Base-by-base conservation (phyloP, 768 basidiomycete species). In the Trametes meyenii region DNA sequence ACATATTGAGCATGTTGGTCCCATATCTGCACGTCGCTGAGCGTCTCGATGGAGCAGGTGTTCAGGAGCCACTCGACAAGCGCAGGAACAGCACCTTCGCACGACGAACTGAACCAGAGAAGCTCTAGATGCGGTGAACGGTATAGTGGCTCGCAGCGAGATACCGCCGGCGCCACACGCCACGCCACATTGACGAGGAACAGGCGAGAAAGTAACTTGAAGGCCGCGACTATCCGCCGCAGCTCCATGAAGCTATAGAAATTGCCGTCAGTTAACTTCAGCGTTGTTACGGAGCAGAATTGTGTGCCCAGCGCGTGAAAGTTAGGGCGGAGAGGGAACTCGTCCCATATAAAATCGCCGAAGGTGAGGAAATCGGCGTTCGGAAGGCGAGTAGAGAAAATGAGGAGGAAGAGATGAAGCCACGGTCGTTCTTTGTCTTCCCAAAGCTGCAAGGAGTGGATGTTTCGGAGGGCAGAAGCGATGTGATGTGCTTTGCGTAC, bases 361-460 rank as follows among this genome's bases (percentile, higher is more conserved):
- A 63, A 3, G 2, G 51, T 49, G 23, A 63, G 56, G 23, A 50
- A 53, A 16, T 50, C 38, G 35, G 38, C 23, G 12, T 16, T 29
- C 11, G 36, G 24, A 13, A 63, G 44, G 13, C 26, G 52, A 1
- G 35, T 26, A 2, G 49, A 44, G 14, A 58, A 58, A 1, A 38
- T 38, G 14, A 54, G 29, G 19, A 42, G 62, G 42, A 63, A 53
- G 10, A 63, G 50, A 40, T 63, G 48, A n/a, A 63, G 33, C 56
- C 56, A 63, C 6, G 62, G 62, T 21, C 29, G 51, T 10, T 46
- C 52, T 16, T 49, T 16, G 44, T 62, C 61, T 24, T 62, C 61
- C 29, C 43, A 35, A 1, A 62, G 51, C 36, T 49, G 51, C 13
- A 62, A 39, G 16, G 56, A 57, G 11, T 43, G 52, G 17, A 62